phyloP scores from a whole-genome alignment of 139 green algal species.

The Ostreobium quekettii region DNA sequence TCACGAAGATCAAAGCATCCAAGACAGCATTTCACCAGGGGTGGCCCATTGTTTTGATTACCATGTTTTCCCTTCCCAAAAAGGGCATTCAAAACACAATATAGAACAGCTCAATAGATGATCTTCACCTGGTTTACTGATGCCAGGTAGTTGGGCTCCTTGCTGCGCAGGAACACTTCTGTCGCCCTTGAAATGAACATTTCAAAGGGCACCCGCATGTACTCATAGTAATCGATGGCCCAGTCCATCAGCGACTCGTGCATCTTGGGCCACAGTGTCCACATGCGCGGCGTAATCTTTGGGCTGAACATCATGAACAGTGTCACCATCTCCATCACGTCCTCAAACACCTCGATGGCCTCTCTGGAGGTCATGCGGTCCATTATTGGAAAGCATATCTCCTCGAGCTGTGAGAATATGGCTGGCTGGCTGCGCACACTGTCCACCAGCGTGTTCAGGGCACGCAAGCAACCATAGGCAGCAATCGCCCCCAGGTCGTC shows the following conservation, averaged over 20 bases:
- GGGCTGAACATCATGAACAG: constrained; percentile 85
- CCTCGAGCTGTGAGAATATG: constrained; percentile 72
- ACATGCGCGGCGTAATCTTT: constrained; percentile 69
- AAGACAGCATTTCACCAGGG: too few relatives aligned
- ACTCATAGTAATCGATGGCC: constrained; percentile 81
- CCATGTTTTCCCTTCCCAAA: too few relatives aligned
- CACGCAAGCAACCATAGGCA: constrained; percentile 77
- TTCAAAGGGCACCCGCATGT: constrained; percentile 74
- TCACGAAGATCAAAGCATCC: too few relatives aligned
- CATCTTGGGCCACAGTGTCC: constrained; percentile 82
- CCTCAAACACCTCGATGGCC: constrained; percentile 86
- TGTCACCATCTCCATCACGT: constrained; percentile 81
- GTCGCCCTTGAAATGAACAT: constrained; percentile 85
- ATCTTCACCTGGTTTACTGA: constrained; percentile 41
- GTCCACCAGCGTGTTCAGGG: constrained; percentile 85
- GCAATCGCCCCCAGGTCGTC: constrained; percentile 46
- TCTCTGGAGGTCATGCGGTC: constrained; percentile 50
- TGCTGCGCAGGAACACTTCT: constrained; percentile 57
- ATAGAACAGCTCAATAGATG: too few relatives aligned
- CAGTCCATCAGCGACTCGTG: constrained; percentile 62
- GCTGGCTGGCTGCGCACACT: constrained; percentile 58
- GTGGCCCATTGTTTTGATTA: too few relatives aligned
- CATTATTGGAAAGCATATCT: constrained; percentile 79
- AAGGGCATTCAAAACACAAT: too few relatives aligned
- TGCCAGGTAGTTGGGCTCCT: constrained; percentile 59